Evolutionary conservation across 331 rosid genomes (phyloP), one percentile per base, ranked within the genome.

Genomic region (Quercus lobata): DNA sequence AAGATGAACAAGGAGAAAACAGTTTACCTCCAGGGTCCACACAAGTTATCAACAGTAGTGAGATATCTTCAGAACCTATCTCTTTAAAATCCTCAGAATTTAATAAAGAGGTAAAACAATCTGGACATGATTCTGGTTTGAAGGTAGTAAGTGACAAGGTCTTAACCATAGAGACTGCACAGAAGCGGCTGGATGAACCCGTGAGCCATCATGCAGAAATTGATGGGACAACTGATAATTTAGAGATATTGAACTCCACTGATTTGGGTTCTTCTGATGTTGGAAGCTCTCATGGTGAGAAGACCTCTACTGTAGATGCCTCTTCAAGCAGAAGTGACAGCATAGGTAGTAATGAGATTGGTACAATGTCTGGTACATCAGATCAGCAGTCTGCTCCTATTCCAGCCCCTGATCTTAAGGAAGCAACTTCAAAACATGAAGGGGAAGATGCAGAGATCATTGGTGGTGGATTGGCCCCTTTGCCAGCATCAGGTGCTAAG

Each of bases 361-460:
- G 71, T 80, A 60, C 69, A 81, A 76, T 74, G 37, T 81, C 69
- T 81, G 82, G 61, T 34, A 18, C 69, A 76, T 30, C 84, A 71
- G 88, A 84, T 73, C 82, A 78, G 83, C 83, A 82, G 62, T 76
- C 78, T 81, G 24, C 81, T 78, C 24, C 77, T 44, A 9, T 57
- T 58, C 71, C 37, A 54, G 57, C 78, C 30, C 54, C 44, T 14
- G 91, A 79, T 80, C 57, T 74, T 65, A 61, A 69, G 57, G 89
- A 82, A 54, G 82, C 83, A 63, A 55, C 79, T 61, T 72, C 75
- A 63, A 82, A 77, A 76, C 83, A 72, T 72, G 83, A 83, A 69
- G 86, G 66, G 68, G 88, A 85, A 58, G 57, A 73, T 75, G 56
- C 82, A 66, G 92, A 82, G 79, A 83, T 78, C 82, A 29, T 69